A percentile compares a stretch with the other conserved stretches of the same genome.
Evolutionary conservation across 2,329 filamentous ascomycete species (phyloP).

Genomic region (Phoma sp.): DNA sequence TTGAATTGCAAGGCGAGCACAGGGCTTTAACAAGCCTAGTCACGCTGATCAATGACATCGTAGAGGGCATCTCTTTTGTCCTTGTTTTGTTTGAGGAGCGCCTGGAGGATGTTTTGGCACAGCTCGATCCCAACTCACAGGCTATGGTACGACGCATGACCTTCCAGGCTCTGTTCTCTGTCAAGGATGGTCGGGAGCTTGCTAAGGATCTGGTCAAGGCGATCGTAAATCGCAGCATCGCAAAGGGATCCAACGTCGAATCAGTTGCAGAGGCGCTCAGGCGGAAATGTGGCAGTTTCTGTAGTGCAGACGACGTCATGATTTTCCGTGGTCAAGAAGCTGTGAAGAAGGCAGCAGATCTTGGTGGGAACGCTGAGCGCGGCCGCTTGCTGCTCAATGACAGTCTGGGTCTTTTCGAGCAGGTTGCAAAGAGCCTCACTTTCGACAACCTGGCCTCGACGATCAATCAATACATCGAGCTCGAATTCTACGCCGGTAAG

Average conservation of each 20-base stretch:
- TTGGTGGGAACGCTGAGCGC: conserved; percentile 73
- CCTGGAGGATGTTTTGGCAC: conserved; percentile 82
- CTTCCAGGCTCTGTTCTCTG: conserved; percentile 86
- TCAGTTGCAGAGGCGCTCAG: conserved; percentile 94
- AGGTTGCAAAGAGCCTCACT: conserved; percentile 82
- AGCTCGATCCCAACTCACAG: conserved; percentile 69
- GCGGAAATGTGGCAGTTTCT: conserved; percentile 93
- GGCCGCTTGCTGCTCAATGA: conserved; percentile 84
- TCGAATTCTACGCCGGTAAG: conserved; percentile 82
- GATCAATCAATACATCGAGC: conserved; percentile 76
- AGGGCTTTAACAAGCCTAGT: conserved; percentile 87
- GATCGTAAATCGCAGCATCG: conserved; percentile 97
- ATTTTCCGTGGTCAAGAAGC: conserved; percentile 99
- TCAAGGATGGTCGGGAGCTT: conserved; percentile 78
- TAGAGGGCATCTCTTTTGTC: conserved; percentile 96
- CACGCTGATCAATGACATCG: conserved; percentile 84
- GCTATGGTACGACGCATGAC: conserved; percentile 77
- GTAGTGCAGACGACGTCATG: conserved; percentile 93
- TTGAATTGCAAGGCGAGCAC: conserved; percentile 91
- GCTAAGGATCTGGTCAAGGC: conserved; percentile 95
- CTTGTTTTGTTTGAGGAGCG: conserved; percentile 93
- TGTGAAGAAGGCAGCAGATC: conserved; percentile 84
- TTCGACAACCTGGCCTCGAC: conserved; percentile 80
- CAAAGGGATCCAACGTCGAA: conserved; percentile 95
- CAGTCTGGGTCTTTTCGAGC: conserved; percentile 84